A percentile compares a stretch with the other conserved stretches of the same genome.
Evolutionary conservation across 2,329 filamentous ascomycete species (phyloP).

Genomic region (Tricladium varicosporioides): DNA sequence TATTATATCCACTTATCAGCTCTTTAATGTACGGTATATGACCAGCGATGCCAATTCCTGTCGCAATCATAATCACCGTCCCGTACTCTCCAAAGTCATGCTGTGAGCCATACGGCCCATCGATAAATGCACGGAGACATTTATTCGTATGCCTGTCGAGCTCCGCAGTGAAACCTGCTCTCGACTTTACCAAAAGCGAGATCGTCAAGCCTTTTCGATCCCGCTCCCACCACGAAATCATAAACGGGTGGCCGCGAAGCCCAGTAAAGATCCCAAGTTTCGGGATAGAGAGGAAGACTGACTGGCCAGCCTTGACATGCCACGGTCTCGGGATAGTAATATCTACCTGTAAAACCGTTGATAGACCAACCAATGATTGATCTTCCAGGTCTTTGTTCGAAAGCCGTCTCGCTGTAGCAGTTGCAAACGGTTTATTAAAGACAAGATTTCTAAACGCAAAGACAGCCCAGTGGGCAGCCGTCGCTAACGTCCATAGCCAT

Average conservation of each 20-base stretch:
- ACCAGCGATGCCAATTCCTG: slow-evolving; percentile 18
- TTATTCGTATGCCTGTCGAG: slow-evolving; percentile 2
- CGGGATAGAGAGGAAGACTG: slow-evolving; percentile 16
- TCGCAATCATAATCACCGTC: slow-evolving; percentile 15
- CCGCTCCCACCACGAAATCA: slow-evolving; percentile 19
- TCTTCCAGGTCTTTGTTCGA: slow-evolving; percentile 1
- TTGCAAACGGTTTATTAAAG: slow-evolving; percentile 10
- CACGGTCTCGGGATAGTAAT: slow-evolving; percentile 14
- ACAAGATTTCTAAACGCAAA: slow-evolving; percentile 16
- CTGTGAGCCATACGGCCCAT: slow-evolving; percentile 10
- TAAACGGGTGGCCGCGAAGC: slow-evolving; percentile 14
- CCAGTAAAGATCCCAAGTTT: slow-evolving; percentile 9
- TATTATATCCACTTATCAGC: slow-evolving; percentile 21
- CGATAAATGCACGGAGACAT: slow-evolving; percentile 7
- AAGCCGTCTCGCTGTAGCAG: slow-evolving; percentile 4
- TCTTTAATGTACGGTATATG: slow-evolving; percentile 21
- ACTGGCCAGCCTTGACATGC: slow-evolving; percentile 15
- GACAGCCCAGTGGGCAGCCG: slow-evolving; percentile 7
- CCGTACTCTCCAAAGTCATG: slow-evolving; percentile 14
- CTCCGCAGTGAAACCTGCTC: slow-evolving; percentile 13
- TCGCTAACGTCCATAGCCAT: slow-evolving; percentile 5
- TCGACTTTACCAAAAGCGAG: slow-evolving; percentile 14
- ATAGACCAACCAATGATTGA: slow-evolving; percentile 1
- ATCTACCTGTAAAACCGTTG: slow-evolving; percentile 10
- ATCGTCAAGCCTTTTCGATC: slow-evolving; percentile 12